Conservation (phyloP, 192 early-diverging fungal species). For the Entomortierella beljakovae region DNA sequence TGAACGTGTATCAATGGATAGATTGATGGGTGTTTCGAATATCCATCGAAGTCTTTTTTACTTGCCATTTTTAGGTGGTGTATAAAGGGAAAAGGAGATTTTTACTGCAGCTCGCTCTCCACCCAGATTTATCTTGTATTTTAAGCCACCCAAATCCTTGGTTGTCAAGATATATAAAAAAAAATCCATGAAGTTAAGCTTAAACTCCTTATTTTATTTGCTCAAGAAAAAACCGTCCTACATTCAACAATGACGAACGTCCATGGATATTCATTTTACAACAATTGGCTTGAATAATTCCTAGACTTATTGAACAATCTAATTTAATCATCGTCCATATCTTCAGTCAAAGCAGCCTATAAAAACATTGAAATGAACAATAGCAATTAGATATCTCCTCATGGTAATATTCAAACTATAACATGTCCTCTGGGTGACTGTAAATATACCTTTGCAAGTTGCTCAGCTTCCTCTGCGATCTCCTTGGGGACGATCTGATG, state of each 20-base stretch:
- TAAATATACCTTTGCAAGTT: constrained; percentile 73
- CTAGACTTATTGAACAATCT: background rate
- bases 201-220: background rate
- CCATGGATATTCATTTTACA: background rate
- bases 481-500: constrained; percentile 92
- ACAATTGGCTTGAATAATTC: background rate
- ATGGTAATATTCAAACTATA: background rate
- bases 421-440: background rate
- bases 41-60: background rate
- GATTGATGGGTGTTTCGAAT: background rate
- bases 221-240: background rate
- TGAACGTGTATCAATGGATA: background rate
- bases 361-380: background rate
- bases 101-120: background rate
- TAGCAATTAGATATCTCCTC: background rate
- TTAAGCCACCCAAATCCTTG: background rate
- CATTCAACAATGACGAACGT: background rate
- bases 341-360: constrained; percentile 5
- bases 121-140: background rate
- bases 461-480: constrained; percentile 87
- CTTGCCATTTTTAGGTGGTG: constrained; percentile 19
- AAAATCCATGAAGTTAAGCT: no score
- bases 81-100: constrained; percentile 12
- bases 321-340: constrained; percentile 9
- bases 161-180: background rate